Base-by-base conservation (phyloP, 2,329 filamentous ascomycete genomes). In the Trichoderma koningiopsis region DNA sequence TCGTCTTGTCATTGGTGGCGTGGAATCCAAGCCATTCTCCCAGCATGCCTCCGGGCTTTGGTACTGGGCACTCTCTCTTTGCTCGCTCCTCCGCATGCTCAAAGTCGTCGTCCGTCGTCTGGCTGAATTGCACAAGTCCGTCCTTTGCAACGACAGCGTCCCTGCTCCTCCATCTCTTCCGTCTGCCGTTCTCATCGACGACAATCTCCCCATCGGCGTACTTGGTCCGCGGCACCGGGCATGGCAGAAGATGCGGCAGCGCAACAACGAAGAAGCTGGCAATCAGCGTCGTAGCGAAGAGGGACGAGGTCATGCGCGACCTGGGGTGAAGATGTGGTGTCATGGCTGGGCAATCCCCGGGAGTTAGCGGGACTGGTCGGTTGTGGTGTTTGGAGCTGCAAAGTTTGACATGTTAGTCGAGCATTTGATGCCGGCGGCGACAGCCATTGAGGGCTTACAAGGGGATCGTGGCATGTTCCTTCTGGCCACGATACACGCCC, bases 201-300 rank as follows among this genome's bases (percentile, higher is more conserved):
- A 80, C 72, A 67, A 83, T 77, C 72, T 84, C 83, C 29, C 89
- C 89, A 78, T 97, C 94, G 74, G 93, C 91, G 75, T 91, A 91
- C 40, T 89, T 88, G 37, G 88, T 84, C 72, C 92, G 87, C 2
- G 92, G 92, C 57, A 93, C 92, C 1, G 96, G 96, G 78, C 96
- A 99, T 1, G 96, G 96, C 22, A 99, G 87, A 35, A 96, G 78
- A 79, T 99, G 96, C 27, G 96, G 96, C 56, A 97, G 85, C 35
- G 89, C 93, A 65, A 99, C 96, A 71, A 99, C 94, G 72, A 97
- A 87, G 80, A 99, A 97, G 74, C 92, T 96, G 37, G 94, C 90
- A 72, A 92, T 86, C 67, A 98, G 87, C 1, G 95, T 98, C n/a
- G 92, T 93, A 62, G 93, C 94, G 83, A 99, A 99, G 71, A 99